Base-by-base conservation (phyloP, 1,284 basidiomycete genomes). In the Trametes polyzona region DNA sequence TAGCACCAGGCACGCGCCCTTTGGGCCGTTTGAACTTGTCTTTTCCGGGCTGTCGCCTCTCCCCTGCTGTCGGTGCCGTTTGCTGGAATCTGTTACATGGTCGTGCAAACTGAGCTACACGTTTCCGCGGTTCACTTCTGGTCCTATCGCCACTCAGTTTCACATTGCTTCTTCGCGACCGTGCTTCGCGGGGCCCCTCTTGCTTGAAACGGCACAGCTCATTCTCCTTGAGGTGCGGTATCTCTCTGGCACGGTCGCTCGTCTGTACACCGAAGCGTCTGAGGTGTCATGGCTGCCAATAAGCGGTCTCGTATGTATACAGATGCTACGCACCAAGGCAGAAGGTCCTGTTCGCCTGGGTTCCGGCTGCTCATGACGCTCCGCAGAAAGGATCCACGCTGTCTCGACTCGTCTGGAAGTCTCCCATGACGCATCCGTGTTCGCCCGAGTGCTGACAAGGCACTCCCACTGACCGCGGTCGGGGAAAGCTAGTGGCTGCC, bases 331-430 rank as follows among this genome's bases (percentile, higher is more conserved):
- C 21, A 40, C 39, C 30, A 46, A 46, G 47, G 39, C 46, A 48
- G 46, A 55, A 48, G 53, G 47, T 17, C 46, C 51, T 32, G 26
- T 23, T 24, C n/a, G n/a, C n/a, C 26, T 48, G 40, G 21, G 32
- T 40, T 53, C 29, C 30, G 39, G 23, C 51, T 37, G 40, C 51
- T 32, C 42, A 32, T 35, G 26, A 33, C 29, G 39, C 19, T 33
- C 40, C 33, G 40, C 41, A 46, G 41, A 30, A 21, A 42, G 26
- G 21, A 36, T 23, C n/a, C n/a, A 17, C 11, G 17, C 40, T 48
- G 55, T 42, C 55, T 53, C 48, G 57, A 57, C 23, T 35, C 21
- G 61, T 55, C 61, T 62, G 53, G 60, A 58, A 56, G 37, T 42
- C 50, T 57, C 51, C 26, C 50, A 55, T 35, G 51, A 43, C 47